Base-by-base conservation (phyloP, 1,284 basidiomycete genomes). In the Rhizoctonia solani region DNA sequence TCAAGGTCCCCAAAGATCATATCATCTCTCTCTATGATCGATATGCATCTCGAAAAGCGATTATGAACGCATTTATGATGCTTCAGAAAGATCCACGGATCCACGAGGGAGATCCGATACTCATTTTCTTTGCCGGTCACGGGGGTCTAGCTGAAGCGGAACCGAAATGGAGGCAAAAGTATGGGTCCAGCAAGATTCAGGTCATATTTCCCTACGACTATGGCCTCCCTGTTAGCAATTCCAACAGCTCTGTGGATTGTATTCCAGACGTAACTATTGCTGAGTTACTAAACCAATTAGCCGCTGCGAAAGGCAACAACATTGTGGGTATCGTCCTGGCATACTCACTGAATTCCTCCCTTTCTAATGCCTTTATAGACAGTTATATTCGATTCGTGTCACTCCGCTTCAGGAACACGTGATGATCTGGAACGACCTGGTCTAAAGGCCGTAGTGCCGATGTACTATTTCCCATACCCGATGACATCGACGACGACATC, bases 121-220 rank as follows among this genome's bases (percentile, higher is more conserved):
- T 53, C 27, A 53, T 53, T 2, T 53, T 19, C 29, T 53, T 4
- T n/a, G 50, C 50, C n/a, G 50, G 50, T 30, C 50, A 53, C 19
- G 50, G 50, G 2, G 21, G 49, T 25, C 2, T 5, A 2, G 25
- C 2, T 2, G 16, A 29, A 16, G 27, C 50, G 13, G 8, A 25
- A 5, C 27, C 30, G 3, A n/a, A 16, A 4, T 53, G 50, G 50
- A n/a, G 8, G 16, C 4, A 8, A 53, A 29, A 5, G 29, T 53
- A 19, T 30, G 14, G 50, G 16, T 4, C 44, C 25, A 19, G 3
- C 25, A 29, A 32, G 29, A 34, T 32, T 3, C 11, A 53, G 27
- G 50, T 53, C 25, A 52, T 52, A 52, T 52, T 25, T 30, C 49
- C 49, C 14, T 27, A 4, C 49, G 49, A 52, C 29, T 52, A 25